Base-by-base conservation (phyloP, 2,329 filamentous ascomycete genomes). In the Pezicula neosporulosa region DNA sequence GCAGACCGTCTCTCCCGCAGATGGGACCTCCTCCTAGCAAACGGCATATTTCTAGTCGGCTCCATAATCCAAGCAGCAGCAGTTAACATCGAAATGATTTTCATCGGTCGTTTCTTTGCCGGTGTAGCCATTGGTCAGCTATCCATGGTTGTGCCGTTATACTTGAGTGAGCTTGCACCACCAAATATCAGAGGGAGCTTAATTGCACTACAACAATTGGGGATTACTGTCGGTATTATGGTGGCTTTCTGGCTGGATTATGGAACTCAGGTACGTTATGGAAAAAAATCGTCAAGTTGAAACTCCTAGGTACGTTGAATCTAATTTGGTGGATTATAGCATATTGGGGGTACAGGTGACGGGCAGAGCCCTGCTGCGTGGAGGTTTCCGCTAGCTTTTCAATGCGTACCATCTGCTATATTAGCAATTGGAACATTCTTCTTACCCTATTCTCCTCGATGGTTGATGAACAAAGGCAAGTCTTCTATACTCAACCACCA, bases 41-140 rank as follows among this genome's bases (percentile, higher is more conserved):
- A 80, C 2, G 63, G 69, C 12, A 76, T 90, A 36, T 90, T 90
- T 65, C 79, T 86, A 5, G 49, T 90, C 2, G 87, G 87, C 39
- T 83, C 87, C 4, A 66, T 89, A 12, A 71, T 90, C 2, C 87
- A 90, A 66, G 76, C 78, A 3, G 83, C 79, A 3, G 81, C 85
- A 0, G 74, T 82, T 46, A 66, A 69, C 9, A 77, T 70, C 2
- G 80, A 81, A 0, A 74, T 77, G 55, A 71, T 80, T 38, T 75
- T 77, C 9, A 87, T 89, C 36, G 87, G 87, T 6, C 77, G 87
- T 4, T 89, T 89, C 63, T 74, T 90, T 56, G 88, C 86, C n/a
- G 76, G 76, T 12, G 50, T 76, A n/a, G 74, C 74, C 1, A 68
- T 78, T 21, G 76, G 76, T 3, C 62, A 72, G 44, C 65, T 76